A percentile compares a stretch with the other conserved stretches of the same genome.
Conservation (phyloP, 768 basidiomycete genomes). For the Hortiboletus campestris region DNA sequence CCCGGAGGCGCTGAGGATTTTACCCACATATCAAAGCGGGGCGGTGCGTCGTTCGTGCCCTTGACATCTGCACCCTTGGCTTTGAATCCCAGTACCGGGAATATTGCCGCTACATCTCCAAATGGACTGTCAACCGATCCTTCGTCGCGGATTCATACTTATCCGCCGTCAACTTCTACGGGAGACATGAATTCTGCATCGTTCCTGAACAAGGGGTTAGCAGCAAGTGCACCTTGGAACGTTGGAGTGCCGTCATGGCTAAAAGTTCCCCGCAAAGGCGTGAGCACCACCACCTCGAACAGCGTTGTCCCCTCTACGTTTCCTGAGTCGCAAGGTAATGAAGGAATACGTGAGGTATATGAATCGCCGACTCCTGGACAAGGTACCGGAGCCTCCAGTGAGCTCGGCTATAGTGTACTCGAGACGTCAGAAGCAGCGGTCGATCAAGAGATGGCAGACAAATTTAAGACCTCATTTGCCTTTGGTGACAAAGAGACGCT, state of each 20-base stretch:
- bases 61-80: constrained; percentile 43
- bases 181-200: constrained; percentile 41
- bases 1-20: constrained; percentile 56
- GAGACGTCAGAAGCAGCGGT: constrained; percentile 65
- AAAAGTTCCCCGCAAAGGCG: constrained; percentile 42
- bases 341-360: constrained; percentile 60
- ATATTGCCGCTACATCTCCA: constrained; percentile 6
- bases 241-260: constrained; percentile 75
- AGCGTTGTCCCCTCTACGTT: constrained; percentile 19
- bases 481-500: constrained; percentile 85
- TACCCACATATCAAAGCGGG: constrained; percentile 63
- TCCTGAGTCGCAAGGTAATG: constrained; percentile 27
- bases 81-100: constrained; percentile 14
- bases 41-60: constrained; percentile 58
- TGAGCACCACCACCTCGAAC: constrained; percentile 35
- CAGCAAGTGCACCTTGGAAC: constrained; percentile 44
- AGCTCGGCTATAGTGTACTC: constrained; percentile 78
- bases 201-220: constrained; percentile 45
- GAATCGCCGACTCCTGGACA: constrained; percentile 20
- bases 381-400: constrained; percentile 39
- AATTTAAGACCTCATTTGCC: constrained; percentile 81
- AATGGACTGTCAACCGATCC: constrained; percentile 25
- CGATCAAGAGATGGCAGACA: constrained; percentile 65
- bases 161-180: constrained; percentile 68
- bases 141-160: constrained; percentile 59